A percentile compares a stretch with the other conserved stretches of the same genome.
phyloP scores from a whole-genome alignment of 2,329 filamentous ascomycete species.

The Talaromyces sp. region DNA sequence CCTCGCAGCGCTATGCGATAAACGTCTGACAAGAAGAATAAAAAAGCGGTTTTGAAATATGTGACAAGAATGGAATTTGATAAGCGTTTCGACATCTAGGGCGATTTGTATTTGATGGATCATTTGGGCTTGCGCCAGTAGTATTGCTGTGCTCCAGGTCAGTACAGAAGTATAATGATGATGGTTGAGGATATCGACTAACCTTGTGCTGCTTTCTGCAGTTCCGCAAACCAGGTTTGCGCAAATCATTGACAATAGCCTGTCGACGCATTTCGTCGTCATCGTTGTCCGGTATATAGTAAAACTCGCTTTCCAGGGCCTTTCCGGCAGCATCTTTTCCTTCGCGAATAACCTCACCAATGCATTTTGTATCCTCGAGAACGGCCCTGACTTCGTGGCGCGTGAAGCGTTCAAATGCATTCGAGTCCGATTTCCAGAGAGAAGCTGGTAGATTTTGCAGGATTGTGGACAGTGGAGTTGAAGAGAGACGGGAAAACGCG shows the following conservation, averaged over 20 bases:
- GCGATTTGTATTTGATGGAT: constrained; percentile 24
- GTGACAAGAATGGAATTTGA: constrained; percentile 19
- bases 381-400: constrained; percentile 66
- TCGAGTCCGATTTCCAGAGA: constrained; percentile 52
- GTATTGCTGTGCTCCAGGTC: constrained; percentile 58
- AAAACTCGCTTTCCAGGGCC: constrained; percentile 91
- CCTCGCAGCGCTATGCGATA: constrained; percentile 46
- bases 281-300: constrained; percentile 89
- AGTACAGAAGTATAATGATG: constrained; percentile 22
- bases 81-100: not conserved
- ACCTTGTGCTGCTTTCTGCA: constrained; percentile 98
- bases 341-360: constrained; percentile 83
- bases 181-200: constrained; percentile 31
- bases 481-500: constrained; percentile 88
- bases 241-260: constrained; percentile 79
- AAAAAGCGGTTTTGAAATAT: constrained; percentile 13
- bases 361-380: constrained; percentile 71
- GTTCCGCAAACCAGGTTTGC: constrained; percentile 82
- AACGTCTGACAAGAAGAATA: constrained; percentile 12
- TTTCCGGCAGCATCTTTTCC: constrained; percentile 97
- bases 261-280: constrained; percentile 73
- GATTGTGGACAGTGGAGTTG: constrained; percentile 85
- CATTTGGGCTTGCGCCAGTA: constrained; percentile 66
- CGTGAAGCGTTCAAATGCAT: constrained; percentile 50
- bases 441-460: constrained; percentile 77